These are phyloP conservation scores for Pachyrhizus erosus DNA, from an alignment of 306 rosid genomes.

Conservation along the genomic window DNA sequence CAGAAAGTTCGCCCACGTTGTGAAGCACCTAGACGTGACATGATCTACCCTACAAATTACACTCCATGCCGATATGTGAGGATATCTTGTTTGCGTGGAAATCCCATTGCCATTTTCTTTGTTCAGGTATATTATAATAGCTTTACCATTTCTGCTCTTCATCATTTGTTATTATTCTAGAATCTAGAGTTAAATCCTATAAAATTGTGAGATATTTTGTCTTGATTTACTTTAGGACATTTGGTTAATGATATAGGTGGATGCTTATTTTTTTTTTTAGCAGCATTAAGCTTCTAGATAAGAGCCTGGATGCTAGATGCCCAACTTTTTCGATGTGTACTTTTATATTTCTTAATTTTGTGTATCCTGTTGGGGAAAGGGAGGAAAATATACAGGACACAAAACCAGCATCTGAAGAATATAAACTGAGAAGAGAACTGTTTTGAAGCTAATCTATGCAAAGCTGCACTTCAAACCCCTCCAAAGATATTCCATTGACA, in stretches of 20 bases:
- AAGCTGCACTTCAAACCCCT: conserved; percentile 9
- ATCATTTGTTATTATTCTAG: conserved; percentile 2
- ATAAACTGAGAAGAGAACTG: background rate
- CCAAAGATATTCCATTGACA: conserved; percentile 9
- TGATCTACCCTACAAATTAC: conserved; percentile 84
- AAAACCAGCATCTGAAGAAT: background rate
- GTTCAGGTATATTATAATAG: conserved; percentile 65
- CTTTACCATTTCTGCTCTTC: conserved; percentile 27
- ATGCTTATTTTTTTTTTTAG: background rate
- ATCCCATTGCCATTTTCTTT: conserved; percentile 94
- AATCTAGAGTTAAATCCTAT: conserved; percentile 10
- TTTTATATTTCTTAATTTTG: background rate
- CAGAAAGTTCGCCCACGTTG: conserved; percentile 92
- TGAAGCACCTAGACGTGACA: conserved; percentile 95
- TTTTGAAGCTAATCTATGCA: conserved; percentile 22
- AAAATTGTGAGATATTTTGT: conserved; percentile 3
- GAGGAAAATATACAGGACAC: background rate
- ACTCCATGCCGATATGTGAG: conserved; percentile 91
- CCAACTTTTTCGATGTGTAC: background rate
- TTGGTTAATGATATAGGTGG: background rate
- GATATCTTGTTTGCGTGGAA: conserved; percentile 95
- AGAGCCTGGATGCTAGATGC: background rate
- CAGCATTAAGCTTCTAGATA: conserved; percentile 12
- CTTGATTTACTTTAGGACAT: conserved; percentile 6
- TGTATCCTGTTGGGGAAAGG: background rate